Percentiles rank a stretch among this genome's conserved stretches.
Conservation (phyloP, 140 eudicot species). For the Flaveria floridana region DNA sequence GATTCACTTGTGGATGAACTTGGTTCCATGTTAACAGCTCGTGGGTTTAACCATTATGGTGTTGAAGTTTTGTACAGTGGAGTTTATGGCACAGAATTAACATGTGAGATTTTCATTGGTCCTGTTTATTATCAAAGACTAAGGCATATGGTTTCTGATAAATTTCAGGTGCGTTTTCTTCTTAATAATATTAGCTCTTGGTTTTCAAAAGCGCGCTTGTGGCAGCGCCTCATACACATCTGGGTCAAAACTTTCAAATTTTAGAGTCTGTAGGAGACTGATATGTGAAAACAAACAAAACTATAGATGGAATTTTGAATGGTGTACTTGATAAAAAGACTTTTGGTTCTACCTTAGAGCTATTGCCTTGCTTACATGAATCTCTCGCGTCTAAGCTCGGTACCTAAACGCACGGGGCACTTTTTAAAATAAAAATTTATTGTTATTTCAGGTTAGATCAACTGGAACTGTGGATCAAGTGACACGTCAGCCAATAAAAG, state of each 20-base stretch:
- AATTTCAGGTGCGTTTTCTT: slow-evolving; percentile 65
- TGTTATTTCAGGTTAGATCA: slow-evolving; percentile 68
- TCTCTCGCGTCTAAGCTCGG: too few relatives aligned
- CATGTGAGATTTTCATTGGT: slow-evolving; percentile 86
- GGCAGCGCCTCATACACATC: too few relatives aligned
- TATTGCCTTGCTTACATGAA: too few relatives aligned
- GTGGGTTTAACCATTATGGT: slow-evolving; percentile 75
- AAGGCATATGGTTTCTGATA: slow-evolving; percentile 97
- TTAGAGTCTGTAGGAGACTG: too few relatives aligned
- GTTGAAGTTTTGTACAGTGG: slow-evolving; percentile 82
- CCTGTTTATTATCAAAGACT: slow-evolving; percentile 96
- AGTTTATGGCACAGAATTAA: slow-evolving; percentile 77
- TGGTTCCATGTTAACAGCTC: slow-evolving; percentile 59
- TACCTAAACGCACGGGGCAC: too few relatives aligned
- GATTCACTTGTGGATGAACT: slow-evolving; percentile 83
- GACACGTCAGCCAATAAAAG: slow-evolving; percentile 90
- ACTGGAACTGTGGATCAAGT: slow-evolving; percentile 82
- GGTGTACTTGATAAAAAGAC: too few relatives aligned
- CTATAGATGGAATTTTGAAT: too few relatives aligned
- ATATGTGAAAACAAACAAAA: too few relatives aligned
- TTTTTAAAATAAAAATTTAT: background rate
- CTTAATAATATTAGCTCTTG: background rate
- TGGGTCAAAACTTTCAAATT: too few relatives aligned
- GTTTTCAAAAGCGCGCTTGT: too few relatives aligned
- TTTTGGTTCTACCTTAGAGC: too few relatives aligned